Percentiles rank a stretch among this genome's conserved stretches.
Conservation (phyloP, 495 filamentous ascomycete species). For the Hypoxylon subgilvum region DNA sequence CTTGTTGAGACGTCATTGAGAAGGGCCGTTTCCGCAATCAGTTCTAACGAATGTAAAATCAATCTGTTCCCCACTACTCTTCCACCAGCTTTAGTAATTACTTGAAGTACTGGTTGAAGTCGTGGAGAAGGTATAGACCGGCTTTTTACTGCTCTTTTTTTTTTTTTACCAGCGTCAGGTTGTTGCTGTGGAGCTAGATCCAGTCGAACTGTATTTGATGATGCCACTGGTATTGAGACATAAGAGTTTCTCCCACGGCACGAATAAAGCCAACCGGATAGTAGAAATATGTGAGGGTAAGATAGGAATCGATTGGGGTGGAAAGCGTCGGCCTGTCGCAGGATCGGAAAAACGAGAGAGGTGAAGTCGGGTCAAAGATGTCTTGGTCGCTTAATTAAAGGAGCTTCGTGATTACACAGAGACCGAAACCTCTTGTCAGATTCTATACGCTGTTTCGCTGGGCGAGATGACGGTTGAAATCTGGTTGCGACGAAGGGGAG, state of each 20-base stretch:
- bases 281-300: too few species aligned
- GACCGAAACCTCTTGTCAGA: not conserved
- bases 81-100: not conserved
- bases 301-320: constrained; percentile 1
- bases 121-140: not conserved
- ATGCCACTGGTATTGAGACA: too few species aligned
- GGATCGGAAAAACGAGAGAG: constrained; percentile 19
- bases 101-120: not conserved
- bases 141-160: too few species aligned
- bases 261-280: too few species aligned
- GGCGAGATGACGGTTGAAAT: not conserved
- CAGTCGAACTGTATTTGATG: too few species aligned
- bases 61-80: constrained; percentile 1
- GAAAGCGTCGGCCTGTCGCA: constrained; percentile 21
- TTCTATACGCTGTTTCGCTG: not conserved
- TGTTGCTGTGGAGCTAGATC: too few species aligned
- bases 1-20: constrained; percentile 74
- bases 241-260: too few species aligned
- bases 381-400: not conserved
- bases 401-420: not conserved
- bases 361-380: not conserved
- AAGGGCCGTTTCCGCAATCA: constrained; percentile 14
- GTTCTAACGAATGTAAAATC: constrained; percentile 2
- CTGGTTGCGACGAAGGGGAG: constrained; percentile 8
- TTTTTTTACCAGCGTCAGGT: too few species aligned